phyloP scores from a whole-genome alignment of 2,329 filamentous ascomycete genomes.

The Teratosphaeria nubilosa region DNA sequence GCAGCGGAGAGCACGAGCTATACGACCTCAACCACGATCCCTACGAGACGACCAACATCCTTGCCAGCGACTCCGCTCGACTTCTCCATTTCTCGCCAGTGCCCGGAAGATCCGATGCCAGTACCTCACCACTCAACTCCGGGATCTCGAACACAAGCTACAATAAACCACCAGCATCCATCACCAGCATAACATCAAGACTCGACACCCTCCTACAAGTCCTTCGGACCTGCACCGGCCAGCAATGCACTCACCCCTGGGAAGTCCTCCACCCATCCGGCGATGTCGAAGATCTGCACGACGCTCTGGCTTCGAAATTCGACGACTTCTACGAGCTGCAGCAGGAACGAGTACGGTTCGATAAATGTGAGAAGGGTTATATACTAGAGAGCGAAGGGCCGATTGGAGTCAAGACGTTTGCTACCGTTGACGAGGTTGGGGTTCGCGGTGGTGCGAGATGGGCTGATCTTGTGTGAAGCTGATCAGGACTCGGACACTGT shows the following conservation, averaged over 20 bases:
- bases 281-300: slow-evolving; percentile 15
- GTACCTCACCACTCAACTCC: too few species aligned
- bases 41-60: slow-evolving; percentile 16
- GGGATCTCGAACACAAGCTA: neutral
- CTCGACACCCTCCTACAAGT: slow-evolving; percentile 25
- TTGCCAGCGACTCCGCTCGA: neutral
- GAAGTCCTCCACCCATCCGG: slow-evolving; percentile 21
- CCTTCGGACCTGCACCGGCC: slow-evolving; percentile 24
- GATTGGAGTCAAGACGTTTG: slow-evolving; percentile 9
- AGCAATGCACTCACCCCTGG: slow-evolving; percentile 24
- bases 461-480: neutral
- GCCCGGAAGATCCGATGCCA: neutral
- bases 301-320: slow-evolving; percentile 17
- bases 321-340: slow-evolving; percentile 24
- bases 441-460: neutral
- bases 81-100: neutral
- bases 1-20: slow-evolving; percentile 55
- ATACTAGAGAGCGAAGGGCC: slow-evolving; percentile 47
- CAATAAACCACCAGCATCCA: neutral
- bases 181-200: slow-evolving; percentile 11
- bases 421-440: neutral
- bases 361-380: slow-evolving; percentile 47
- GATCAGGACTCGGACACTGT: too few species aligned
- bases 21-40: slow-evolving; percentile 39
- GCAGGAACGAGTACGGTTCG: slow-evolving; percentile 39